Evolutionary conservation across 495 filamentous ascomycete species (phyloP), one percentile per base, ranked within the genome.

Genomic region (Glonium stellatum): DNA sequence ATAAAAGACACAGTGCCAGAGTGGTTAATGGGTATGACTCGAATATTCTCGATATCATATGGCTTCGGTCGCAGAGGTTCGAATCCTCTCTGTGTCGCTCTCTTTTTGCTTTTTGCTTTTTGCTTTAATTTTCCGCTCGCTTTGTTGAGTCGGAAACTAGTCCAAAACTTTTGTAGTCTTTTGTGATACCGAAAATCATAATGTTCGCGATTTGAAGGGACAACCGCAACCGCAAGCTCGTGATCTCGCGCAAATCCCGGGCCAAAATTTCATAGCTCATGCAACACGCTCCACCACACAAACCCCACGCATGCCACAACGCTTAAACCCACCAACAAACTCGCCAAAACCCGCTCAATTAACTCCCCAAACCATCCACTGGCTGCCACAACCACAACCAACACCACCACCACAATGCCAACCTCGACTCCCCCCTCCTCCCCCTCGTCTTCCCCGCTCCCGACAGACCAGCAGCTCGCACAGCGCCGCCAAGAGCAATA

Each of bases 401-500:
- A 3, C 47, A 11, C 47, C 13, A 2, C 2, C 47, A 18, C 47
- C 21, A 21, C 5, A 51, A 51, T 51, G 18, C 8, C n/a, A 21
- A 22, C 23, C 48, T 22, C 48, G 9, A 25, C 23, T 5, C 18
- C 19, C 23, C 22, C 47, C 47, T 31, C 21, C 25, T 4, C 48
- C 0, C 48, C 48, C 5, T 25, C n/a, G n/a, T n/a, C 48, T 22
- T 15, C 18, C 19, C 60, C 67, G 1, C 58, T 64, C 57, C 55
- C 59, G 19, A 70, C 70, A 1, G 62, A 65, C 21, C 58, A 64
- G 54, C 58, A 52, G 15, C 55, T 65, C 42, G 55, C 55, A 12
- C 42, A 57, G 42, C 25, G 63, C 54, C 54, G 67, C 57, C 49
- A 58, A 61, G 57, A 64, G 5, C 59, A 55, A 19, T 84, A 80